Evolutionary conservation across 345 rosid genomes (phyloP), one percentile per base, ranked within the genome.

Genomic region (Eucalyptus curtisii): DNA sequence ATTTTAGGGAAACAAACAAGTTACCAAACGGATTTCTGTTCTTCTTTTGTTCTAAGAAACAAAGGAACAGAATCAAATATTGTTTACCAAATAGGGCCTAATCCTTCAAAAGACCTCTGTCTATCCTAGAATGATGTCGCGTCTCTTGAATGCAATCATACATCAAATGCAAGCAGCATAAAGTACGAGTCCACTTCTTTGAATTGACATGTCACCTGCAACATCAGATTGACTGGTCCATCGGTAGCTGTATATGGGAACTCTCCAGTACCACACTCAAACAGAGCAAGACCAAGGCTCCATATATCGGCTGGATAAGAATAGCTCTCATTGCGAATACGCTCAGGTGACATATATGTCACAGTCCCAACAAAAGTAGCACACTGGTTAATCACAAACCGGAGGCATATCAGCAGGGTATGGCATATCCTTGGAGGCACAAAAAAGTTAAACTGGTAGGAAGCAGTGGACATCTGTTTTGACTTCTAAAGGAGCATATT

Each of bases 331-430:
- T 95, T 96, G 89, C 95, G 93, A 49, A 97, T 96, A 88, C 99
- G 94, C 92, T 97, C 99, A 1, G 99, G 99, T 45, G 99, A 97
- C 99, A 97, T 96, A 92, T 97, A 96, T n/a, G 99, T 97, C 86
- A 97, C 99, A 52, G 99, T 97, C 90, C 99, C 99, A 88, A 96
- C 99, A 92, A 96, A 97, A 49, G 99, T 97, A 87, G 99, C 99
- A 93, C 99, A 97, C 99, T 94, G 91, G 85, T 42, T 92, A 87
- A 92, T 87, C 89, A 89, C 87, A 87, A 68, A 20, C 86, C 31
- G n/a, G 52, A 87, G 87, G 64, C 44, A 85, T 87, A 92, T 91
- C 87, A 89, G 88, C 90, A 87, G 66, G 80, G 90, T 86, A 88
- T 88, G 89, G 86, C 87, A 53, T 66, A 8, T 66, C 79, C 81